phyloP scores from a whole-genome alignment of 2,329 filamentous ascomycete species.

The Ophiosphaerella korrae region DNA sequence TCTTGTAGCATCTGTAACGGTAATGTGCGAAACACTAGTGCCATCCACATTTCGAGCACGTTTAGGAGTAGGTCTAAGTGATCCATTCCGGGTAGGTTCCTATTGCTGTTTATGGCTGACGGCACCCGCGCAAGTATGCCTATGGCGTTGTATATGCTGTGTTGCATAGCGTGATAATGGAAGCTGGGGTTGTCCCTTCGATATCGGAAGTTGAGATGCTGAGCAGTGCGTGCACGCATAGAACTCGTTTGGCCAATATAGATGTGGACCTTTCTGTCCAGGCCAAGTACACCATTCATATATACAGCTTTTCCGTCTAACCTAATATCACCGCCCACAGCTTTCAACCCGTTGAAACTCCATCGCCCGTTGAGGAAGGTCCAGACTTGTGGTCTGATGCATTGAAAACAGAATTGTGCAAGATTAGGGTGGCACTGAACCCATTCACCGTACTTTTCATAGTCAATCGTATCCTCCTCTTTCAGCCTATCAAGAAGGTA shows the following conservation, averaged over 20 bases:
- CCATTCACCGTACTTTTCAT: constrained; percentile 27
- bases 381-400: constrained; percentile 31
- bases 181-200: constrained; percentile 40
- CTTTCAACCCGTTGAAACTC: constrained; percentile 29
- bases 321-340: constrained; percentile 29
- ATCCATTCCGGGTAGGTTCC: constrained; percentile 31
- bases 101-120: constrained; percentile 7
- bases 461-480: constrained; percentile 17
- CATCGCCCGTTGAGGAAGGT: constrained; percentile 23
- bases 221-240: constrained; percentile 29
- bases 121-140: constrained; percentile 30
- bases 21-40: constrained; percentile 37
- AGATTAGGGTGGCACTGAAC: constrained; percentile 24
- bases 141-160: constrained; percentile 35
- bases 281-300: constrained; percentile 29
- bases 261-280: constrained; percentile 29
- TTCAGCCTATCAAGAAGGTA: constrained; percentile 25
- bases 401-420: constrained; percentile 21
- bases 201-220: constrained; percentile 44
- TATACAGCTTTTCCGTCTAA: constrained; percentile 31
- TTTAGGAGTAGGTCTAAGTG: constrained; percentile 34
- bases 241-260: constrained; percentile 42
- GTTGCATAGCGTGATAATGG: constrained; percentile 41
- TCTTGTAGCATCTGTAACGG: constrained; percentile 20
- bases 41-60: constrained; percentile 45